phyloP scores from a whole-genome alignment of 1,284 basidiomycete species.

The Uromyces viciae-fabae region DNA sequence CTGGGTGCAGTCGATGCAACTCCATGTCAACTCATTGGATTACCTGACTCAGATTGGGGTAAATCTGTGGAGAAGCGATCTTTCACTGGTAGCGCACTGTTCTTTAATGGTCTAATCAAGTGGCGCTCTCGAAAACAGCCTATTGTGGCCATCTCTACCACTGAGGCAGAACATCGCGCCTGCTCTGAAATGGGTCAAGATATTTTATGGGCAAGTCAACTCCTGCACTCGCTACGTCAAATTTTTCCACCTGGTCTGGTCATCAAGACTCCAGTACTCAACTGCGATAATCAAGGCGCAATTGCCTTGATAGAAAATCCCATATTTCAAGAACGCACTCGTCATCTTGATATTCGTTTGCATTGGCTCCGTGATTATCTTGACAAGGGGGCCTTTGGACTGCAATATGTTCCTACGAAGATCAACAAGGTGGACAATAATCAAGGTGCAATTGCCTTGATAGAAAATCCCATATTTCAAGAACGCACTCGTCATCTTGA shows the following conservation, averaged over 20 bases:
- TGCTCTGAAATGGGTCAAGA: conserved; percentile 2
- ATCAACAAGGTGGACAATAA: too few relatives aligned
- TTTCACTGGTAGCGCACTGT: neutral
- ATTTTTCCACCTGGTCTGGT: too few relatives aligned
- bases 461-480: too few relatives aligned
- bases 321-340: neutral
- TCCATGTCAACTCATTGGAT: too few relatives aligned
- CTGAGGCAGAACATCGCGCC: neutral
- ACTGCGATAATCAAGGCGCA: conserved; percentile 3
- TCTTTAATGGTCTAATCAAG: neutral
- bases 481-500: too few relatives aligned
- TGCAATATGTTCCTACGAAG: too few relatives aligned
- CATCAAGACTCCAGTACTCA: neutral
- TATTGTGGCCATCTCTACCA: neutral
- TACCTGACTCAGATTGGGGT: too few relatives aligned
- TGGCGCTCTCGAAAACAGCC: neutral
- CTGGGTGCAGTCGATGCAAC: neutral
- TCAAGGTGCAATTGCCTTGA: too few relatives aligned
- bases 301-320: neutral
- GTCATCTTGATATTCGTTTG: neutral
- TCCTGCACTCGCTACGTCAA: too few relatives aligned
- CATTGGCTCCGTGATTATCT: neutral
- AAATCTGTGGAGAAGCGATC: too few relatives aligned
- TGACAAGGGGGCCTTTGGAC: too few relatives aligned
- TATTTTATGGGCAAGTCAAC: neutral